Percentiles rank a stretch among this genome's conserved stretches.
Evolutionary conservation across 192 early-diverging fungal genomes (phyloP).

Genomic region (Entomortierella beljakovae): DNA sequence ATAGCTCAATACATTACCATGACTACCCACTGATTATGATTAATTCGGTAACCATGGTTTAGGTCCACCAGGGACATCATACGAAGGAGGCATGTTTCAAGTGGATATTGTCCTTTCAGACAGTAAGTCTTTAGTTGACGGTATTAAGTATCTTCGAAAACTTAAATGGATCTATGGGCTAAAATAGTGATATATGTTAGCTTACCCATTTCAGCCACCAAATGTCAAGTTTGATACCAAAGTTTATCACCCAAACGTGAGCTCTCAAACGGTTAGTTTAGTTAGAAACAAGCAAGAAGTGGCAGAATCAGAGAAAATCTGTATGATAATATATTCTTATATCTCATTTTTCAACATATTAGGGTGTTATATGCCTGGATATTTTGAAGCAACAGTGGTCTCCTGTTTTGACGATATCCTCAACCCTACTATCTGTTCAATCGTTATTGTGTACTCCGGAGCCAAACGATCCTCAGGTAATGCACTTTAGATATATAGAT

Average conservation of each 20-base stretch:
- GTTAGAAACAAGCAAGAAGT: background rate
- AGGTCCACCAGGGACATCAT: constrained; percentile 48
- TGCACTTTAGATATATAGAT: no score
- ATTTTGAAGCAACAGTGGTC: constrained; percentile 86
- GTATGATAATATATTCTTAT: background rate
- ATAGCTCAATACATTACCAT: no score
- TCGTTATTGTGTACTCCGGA: constrained; percentile 61
- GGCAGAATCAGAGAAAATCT: background rate
- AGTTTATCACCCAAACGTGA: constrained; percentile 67
- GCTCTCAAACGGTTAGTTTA: constrained; percentile 60
- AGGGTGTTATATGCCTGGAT: constrained; percentile 58
- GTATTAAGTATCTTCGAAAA: no score
- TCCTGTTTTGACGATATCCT: constrained; percentile 71
- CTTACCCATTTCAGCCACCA: constrained; percentile 61
- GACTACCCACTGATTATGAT: background rate
- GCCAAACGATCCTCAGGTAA: constrained; percentile 67
- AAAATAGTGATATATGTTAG: constrained; percentile 6
- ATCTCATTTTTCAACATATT: background rate
- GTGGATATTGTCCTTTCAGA: constrained; percentile 41
- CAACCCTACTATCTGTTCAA: constrained; percentile 62
- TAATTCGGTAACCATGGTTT: background rate
- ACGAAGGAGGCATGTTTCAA: constrained; percentile 50
- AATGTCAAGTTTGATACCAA: constrained; percentile 66
- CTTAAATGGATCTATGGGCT: no score
- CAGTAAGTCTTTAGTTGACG: constrained; percentile 19